These are phyloP conservation scores for Capronia americana DNA, from an alignment of 2,329 filamentous ascomycete genomes.

Conservation along the genomic window DNA sequence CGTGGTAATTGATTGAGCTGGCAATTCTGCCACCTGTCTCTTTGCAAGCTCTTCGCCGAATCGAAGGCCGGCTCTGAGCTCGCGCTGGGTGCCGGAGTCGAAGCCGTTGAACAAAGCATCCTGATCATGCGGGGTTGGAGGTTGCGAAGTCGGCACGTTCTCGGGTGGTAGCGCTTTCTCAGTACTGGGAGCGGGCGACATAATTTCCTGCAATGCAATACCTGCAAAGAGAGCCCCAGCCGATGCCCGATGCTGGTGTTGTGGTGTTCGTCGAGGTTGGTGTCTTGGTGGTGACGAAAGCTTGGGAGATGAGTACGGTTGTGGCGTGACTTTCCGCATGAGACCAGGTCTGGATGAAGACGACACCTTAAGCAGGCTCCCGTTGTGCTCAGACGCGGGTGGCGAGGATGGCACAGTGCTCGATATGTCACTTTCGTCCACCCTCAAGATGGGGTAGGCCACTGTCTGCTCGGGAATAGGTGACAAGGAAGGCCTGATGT, in stretches of 20 bases:
- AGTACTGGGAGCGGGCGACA: constrained; percentile 30
- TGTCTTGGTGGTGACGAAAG: constrained; percentile 37
- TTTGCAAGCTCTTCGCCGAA: constrained; percentile 53
- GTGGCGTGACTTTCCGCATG: constrained; percentile 37
- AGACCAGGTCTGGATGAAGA: constrained; percentile 21
- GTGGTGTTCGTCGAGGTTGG: constrained; percentile 38
- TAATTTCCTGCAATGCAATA: constrained; percentile 34
- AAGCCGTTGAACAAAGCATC: constrained; percentile 43
- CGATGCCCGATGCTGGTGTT: constrained; percentile 33
- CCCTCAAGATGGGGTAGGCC: constrained; percentile 12
- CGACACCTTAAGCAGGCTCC: constrained; percentile 25
- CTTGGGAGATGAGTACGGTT: constrained; percentile 37
- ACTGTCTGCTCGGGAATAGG: neutral
- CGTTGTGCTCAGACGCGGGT: constrained; percentile 24
- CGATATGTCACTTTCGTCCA: constrained; percentile 37
- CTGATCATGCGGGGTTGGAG: constrained; percentile 6
- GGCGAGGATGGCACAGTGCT: constrained; percentile 39
- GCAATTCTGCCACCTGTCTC: constrained; percentile 38
- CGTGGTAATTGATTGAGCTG: constrained; percentile 22
- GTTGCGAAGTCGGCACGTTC: constrained; percentile 22
- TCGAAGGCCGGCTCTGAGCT: constrained; percentile 50
- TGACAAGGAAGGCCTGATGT: neutral
- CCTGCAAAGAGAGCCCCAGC: constrained; percentile 31
- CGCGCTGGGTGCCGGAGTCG: constrained; percentile 46
- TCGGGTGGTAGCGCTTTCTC: constrained; percentile 19